These are phyloP conservation scores for Coprinopsis sp. DNA, from an alignment of 768 basidiomycete species.

Conservation along the genomic window DNA sequence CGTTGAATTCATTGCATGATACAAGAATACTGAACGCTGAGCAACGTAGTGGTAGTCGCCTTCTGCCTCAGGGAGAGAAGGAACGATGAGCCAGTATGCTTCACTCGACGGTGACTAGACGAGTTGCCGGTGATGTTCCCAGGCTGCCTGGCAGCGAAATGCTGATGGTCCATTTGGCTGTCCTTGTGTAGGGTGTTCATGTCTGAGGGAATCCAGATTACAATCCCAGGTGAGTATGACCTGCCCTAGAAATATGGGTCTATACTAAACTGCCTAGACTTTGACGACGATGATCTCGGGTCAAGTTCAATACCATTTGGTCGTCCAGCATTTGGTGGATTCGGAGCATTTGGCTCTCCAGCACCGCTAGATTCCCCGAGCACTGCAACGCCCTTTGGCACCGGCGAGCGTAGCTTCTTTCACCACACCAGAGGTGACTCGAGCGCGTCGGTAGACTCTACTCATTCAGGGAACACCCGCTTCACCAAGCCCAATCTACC, in stretches of 20 bases:
- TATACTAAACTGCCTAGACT: conserved; percentile 43
- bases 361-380: conserved; percentile 67
- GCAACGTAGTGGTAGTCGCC: too few relatives aligned
- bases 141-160: too few relatives aligned
- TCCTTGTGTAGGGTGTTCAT: conserved; percentile 21
- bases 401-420: conserved; percentile 59
- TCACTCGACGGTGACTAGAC: too few relatives aligned
- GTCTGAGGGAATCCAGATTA: conserved; percentile 56
- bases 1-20: too few relatives aligned
- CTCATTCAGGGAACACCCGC: conserved; percentile 52
- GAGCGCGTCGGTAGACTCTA: conserved; percentile 71
- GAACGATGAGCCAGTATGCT: too few relatives aligned
- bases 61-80: too few relatives aligned
- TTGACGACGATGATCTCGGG: conserved; percentile 70
- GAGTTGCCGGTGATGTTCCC: too few relatives aligned
- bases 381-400: conserved; percentile 48
- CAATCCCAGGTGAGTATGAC: conserved; percentile 50
- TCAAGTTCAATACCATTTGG: conserved; percentile 68
- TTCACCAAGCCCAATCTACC: conserved; percentile 46
- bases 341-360: conserved; percentile 32
- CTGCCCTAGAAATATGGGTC: not conserved
- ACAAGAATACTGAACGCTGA: too few relatives aligned
- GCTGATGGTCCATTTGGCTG: conserved; percentile 5
- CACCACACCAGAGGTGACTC: conserved; percentile 77
- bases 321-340: conserved; percentile 50